Conservation (phyloP, 305 asterid genomes). For the Plantago coronopus region DNA sequence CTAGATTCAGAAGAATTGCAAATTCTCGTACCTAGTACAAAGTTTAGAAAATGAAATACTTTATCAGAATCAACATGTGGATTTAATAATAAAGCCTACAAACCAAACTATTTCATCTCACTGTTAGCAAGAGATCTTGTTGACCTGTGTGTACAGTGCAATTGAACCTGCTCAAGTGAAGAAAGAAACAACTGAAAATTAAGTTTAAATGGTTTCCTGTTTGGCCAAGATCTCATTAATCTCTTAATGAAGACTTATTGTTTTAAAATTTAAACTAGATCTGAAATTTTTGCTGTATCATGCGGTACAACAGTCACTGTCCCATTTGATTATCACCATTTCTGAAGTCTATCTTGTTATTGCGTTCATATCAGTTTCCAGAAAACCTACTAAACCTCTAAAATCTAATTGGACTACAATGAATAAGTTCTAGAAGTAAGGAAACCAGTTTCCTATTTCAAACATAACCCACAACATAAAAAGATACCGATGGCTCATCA, state of each 20-base stretch:
- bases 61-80: conserved; percentile 25
- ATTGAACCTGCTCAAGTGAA: conserved; percentile 11
- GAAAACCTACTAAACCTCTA: too few species aligned
- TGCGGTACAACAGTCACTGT: too few species aligned
- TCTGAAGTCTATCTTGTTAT: too few species aligned
- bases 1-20: conserved; percentile 92
- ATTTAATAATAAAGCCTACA: conserved; percentile 17
- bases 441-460: too few species aligned
- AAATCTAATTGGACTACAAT: too few species aligned
- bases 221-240: background rate
- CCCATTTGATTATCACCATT: too few species aligned
- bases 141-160: conserved; percentile 18
- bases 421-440: too few species aligned
- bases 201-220: background rate
- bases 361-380: too few species aligned
- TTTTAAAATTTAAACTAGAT: too few species aligned
- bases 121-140: conserved; percentile 12
- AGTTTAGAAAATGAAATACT: conserved; percentile 21
- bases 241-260: background rate
- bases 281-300: too few species aligned
- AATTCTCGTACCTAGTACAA: conserved; percentile 72
- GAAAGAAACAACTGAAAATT: conserved; percentile 15
- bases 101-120: conserved; percentile 12
- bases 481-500: too few species aligned
- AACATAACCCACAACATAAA: too few species aligned